Conservation (phyloP, 1,284 basidiomycete species). For the Waitea zeae region DNA sequence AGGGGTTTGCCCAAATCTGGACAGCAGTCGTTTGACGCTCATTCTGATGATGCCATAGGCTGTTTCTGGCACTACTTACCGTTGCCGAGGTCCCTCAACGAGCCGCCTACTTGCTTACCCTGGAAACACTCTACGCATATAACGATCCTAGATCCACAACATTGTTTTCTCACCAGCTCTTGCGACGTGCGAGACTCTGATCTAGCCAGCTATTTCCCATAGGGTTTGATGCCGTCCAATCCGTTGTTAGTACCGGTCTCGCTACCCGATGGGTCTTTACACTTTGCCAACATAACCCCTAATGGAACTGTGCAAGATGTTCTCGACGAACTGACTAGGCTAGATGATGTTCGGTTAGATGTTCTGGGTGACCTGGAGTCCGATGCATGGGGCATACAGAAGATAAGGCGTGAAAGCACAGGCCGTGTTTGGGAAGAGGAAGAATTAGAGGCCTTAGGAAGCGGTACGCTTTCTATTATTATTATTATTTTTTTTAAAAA, state of each 20-base stretch:
- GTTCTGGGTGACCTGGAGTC: slow-evolving; percentile 38
- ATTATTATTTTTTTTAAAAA: slow-evolving; percentile 2
- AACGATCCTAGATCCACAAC: too few species aligned
- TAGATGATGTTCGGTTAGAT: slow-evolving; percentile 31
- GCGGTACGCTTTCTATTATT: slow-evolving; percentile 25
- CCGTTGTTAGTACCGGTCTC: slow-evolving; percentile 41
- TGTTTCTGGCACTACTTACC: too few species aligned
- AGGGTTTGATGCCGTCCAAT: slow-evolving; percentile 20
- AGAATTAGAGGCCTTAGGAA: slow-evolving; percentile 41
- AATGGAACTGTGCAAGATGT: slow-evolving; percentile 41
- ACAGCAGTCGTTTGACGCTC: too few species aligned
- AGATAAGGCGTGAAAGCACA: slow-evolving; percentile 32
- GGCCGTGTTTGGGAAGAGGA: slow-evolving; percentile 56
- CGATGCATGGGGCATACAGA: slow-evolving; percentile 50
- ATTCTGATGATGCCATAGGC: too few species aligned
- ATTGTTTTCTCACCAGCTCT: too few species aligned
- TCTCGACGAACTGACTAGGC: slow-evolving; percentile 26
- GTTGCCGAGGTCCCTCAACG: too few species aligned
- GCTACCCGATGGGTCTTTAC: slow-evolving; percentile 36
- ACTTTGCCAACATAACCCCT: slow-evolving; percentile 38
- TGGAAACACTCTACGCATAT: too few species aligned
- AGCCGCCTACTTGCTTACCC: too few species aligned
- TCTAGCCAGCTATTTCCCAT: too few species aligned
- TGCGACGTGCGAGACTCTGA: too few species aligned
- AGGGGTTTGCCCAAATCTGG: too few species aligned